A percentile compares a stretch with the other conserved stretches of the same genome.
Conservation (phyloP, 2,329 filamentous ascomycete genomes). For the Cladosporium velox region DNA sequence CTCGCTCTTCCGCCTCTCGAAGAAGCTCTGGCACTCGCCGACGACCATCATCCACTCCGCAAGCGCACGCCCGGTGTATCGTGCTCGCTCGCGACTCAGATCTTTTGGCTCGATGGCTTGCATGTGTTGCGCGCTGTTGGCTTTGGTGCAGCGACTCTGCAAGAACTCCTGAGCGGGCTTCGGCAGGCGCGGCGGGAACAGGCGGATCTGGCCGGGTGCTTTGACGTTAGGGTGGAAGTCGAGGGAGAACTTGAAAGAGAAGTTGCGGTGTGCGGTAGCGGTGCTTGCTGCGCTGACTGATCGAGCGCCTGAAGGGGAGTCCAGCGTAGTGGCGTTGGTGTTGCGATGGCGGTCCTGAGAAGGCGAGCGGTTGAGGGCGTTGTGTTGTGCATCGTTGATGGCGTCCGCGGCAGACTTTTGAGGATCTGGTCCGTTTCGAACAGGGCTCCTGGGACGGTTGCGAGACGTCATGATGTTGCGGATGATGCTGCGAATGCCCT, state of each 20-base stretch:
- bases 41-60: slow-evolving; percentile 78
- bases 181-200: slow-evolving; percentile 69
- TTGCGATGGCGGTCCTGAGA: slow-evolving; percentile 18
- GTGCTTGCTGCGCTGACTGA: neutral
- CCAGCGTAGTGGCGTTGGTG: slow-evolving; percentile 13
- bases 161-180: slow-evolving; percentile 68
- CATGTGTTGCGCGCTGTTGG: slow-evolving; percentile 24
- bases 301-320: neutral
- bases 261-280: slow-evolving; percentile 52
- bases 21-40: slow-evolving; percentile 77
- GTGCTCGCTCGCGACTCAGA: slow-evolving; percentile 45
- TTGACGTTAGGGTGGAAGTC: slow-evolving; percentile 64
- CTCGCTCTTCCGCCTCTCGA: slow-evolving; percentile 73
- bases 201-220: slow-evolving; percentile 61
- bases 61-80: slow-evolving; percentile 70
- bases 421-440: slow-evolving; percentile 10
- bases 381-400: slow-evolving; percentile 16
- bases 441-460: slow-evolving; percentile 23
- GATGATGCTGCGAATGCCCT: slow-evolving; percentile 38
- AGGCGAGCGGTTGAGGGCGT: slow-evolving; percentile 19
- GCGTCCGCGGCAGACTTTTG: slow-evolving; percentile 3
- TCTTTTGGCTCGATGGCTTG: slow-evolving; percentile 40
- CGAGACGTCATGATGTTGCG: slow-evolving; percentile 38
- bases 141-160: slow-evolving; percentile 39
- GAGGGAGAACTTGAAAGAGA: slow-evolving; percentile 73